Evolutionary conservation across 1,284 basidiomycete genomes (phyloP).

Genomic region (Sporisorium exsertum): DNA sequence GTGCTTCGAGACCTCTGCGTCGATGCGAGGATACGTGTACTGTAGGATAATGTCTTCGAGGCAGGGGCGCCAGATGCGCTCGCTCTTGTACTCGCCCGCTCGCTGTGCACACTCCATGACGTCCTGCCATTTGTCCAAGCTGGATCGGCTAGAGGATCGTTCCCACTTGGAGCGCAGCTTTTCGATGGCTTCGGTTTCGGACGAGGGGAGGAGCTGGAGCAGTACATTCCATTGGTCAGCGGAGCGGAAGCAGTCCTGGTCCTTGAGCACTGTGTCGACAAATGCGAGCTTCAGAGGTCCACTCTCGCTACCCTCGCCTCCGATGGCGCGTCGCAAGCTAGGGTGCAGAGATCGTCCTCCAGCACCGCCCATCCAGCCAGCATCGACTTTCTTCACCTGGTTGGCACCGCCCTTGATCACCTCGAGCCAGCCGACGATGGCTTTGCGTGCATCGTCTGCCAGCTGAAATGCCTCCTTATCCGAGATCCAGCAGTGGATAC

Average conservation of each 20-base stretch:
- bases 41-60: conserved; percentile 87
- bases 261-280: conserved; percentile 78
- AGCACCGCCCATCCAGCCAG: conserved; percentile 70
- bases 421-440: conserved; percentile 87
- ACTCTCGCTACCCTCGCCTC: conserved; percentile 65
- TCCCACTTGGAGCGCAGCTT: conserved; percentile 77
- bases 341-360: conserved; percentile 74
- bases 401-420: conserved; percentile 84
- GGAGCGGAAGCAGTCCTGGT: conserved; percentile 86
- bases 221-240: conserved; percentile 81
- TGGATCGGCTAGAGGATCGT: conserved; percentile 73
- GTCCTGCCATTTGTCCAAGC: conserved; percentile 80
- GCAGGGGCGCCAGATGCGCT: conserved; percentile 59
- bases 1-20: conserved; percentile 96
- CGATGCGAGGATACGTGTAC: conserved; percentile 95
- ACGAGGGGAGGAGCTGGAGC: conserved; percentile 78
- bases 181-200: conserved; percentile 56
- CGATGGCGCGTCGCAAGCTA: conserved; percentile 63
- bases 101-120: conserved; percentile 70
- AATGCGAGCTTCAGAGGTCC: conserved; percentile 76
- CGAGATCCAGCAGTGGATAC: conserved; percentile 98
- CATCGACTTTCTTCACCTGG: conserved; percentile 85
- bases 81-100: conserved; percentile 64
- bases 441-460: conserved; percentile 89
- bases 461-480: conserved; percentile 87